Evolutionary conservation across 164 flowering plant genomes (phyloP).

Genomic region (Vitis labrusca): DNA sequence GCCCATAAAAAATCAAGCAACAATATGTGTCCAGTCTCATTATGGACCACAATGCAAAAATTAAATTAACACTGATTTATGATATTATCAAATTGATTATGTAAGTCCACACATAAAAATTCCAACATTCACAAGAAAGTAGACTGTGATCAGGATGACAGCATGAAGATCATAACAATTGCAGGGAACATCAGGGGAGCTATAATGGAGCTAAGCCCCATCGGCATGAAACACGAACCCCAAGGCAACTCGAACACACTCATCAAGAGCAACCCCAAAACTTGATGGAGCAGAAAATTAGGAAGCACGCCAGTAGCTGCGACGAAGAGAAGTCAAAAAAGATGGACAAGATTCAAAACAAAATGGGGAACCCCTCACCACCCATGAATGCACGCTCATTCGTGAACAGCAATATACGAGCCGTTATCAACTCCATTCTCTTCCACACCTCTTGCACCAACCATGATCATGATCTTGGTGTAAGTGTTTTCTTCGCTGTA

Average conservation of each 20-base stretch:
- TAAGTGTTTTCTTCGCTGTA: conserved; percentile 49
- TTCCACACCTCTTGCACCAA: conserved; percentile 21
- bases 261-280: neutral
- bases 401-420: conserved; percentile 75
- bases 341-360: neutral
- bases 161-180: conserved; percentile 53
- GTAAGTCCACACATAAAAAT: too few relatives aligned
- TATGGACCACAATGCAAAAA: too few relatives aligned
- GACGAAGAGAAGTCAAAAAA: conserved; percentile 11
- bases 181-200: conserved; percentile 90
- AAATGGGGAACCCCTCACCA: neutral
- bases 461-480: conserved; percentile 61
- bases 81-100: too few relatives aligned
- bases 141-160: conserved; percentile 27
- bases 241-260: neutral
- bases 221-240: conserved; percentile 15
- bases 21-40: too few relatives aligned
- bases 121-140: conserved; percentile 20
- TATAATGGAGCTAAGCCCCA: conserved; percentile 56
- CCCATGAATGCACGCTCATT: conserved; percentile 33
- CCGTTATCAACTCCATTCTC: conserved; percentile 62
- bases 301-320: conserved; percentile 12
- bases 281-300: neutral
- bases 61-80: too few relatives aligned
- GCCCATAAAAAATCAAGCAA: too few relatives aligned